Evolutionary conservation across 2,329 filamentous ascomycete species (phyloP).

Genomic region (Didymellaceae sp.): DNA sequence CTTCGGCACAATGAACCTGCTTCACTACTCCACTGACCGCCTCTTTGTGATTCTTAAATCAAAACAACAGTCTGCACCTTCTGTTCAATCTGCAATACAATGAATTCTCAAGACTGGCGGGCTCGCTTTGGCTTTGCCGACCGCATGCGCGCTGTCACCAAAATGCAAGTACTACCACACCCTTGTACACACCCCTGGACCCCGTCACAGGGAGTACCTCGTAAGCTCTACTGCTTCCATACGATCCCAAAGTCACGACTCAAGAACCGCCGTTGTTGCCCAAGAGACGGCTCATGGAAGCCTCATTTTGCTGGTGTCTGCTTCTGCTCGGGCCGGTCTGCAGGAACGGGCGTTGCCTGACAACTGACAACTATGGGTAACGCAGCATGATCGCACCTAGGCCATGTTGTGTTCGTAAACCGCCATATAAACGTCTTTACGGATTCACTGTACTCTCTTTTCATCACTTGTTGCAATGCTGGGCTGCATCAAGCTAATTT

Average conservation of each 20-base stretch:
- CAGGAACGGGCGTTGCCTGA: constrained; percentile 7
- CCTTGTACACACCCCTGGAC: constrained; percentile 11
- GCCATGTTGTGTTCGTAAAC: constrained; percentile 5
- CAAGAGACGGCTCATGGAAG: constrained; percentile 6
- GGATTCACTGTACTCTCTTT: neutral
- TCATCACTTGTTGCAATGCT: constrained; percentile 16
- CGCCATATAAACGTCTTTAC: constrained; percentile 8
- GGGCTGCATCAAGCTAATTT: constrained; percentile 19
- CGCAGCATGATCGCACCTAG: constrained; percentile 10
- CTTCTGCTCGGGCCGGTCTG: constrained; percentile 3
- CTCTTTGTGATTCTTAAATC: constrained; percentile 7
- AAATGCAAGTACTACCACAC: constrained; percentile 56
- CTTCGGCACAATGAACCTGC: constrained; percentile 12
- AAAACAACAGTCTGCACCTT: constrained; percentile 2
- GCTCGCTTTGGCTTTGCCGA: constrained; percentile 53
- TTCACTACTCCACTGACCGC: constrained; percentile 16
- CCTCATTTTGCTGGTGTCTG: constrained; percentile 9
- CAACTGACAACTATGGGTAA: constrained; percentile 11
- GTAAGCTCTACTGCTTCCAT: constrained; percentile 23
- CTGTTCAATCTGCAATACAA: constrained; percentile 13
- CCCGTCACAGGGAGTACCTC: constrained; percentile 22
- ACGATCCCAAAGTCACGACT: constrained; percentile 7
- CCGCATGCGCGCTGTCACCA: constrained; percentile 52
- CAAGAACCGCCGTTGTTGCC: constrained; percentile 10
- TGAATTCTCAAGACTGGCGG: constrained; percentile 50